A percentile compares a stretch with the other conserved stretches of the same genome.
phyloP scores from a whole-genome alignment of 495 filamentous ascomycete species.

The Penicillium goetzii region DNA sequence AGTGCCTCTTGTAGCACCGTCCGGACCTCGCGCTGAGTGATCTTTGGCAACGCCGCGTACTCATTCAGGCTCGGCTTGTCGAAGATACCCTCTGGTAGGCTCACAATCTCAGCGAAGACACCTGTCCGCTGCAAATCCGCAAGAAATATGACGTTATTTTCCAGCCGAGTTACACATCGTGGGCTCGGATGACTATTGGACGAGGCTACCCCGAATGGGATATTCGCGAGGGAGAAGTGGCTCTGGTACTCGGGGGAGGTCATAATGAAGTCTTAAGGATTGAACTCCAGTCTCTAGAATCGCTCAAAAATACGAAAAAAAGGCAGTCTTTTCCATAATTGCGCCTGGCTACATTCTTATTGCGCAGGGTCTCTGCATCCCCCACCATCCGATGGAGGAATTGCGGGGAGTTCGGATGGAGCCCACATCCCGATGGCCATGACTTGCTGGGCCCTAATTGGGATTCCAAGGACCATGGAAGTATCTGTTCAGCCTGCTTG shows the following conservation, averaged over 20 bases:
- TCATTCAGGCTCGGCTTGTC: slow-evolving; percentile 66
- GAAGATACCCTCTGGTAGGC: slow-evolving; percentile 29
- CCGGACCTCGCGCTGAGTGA: slow-evolving; percentile 67
- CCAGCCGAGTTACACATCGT: slow-evolving; percentile 36
- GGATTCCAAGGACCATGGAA: background rate
- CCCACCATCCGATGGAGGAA: slow-evolving; percentile 16
- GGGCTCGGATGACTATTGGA: slow-evolving; percentile 54
- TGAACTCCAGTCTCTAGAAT: too few relatives aligned
- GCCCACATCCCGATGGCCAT: slow-evolving; percentile 25
- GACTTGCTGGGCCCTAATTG: background rate
- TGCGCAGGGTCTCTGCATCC: slow-evolving; percentile 11
- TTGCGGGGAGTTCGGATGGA: slow-evolving; percentile 2
- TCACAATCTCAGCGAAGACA: slow-evolving; percentile 22
- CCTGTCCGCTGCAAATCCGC: slow-evolving; percentile 56
- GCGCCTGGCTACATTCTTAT: background rate
- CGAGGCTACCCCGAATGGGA: slow-evolving; percentile 82
- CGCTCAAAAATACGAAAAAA: background rate
- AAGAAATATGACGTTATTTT: slow-evolving; percentile 41
- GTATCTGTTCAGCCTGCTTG: background rate
- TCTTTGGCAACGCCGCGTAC: slow-evolving; percentile 70
- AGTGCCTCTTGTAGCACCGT: slow-evolving; percentile 27
- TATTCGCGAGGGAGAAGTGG: slow-evolving; percentile 66
- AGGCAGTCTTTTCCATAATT: background rate
- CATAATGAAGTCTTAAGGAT: slow-evolving; percentile 20
- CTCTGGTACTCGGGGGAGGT: slow-evolving; percentile 29